Evolutionary conservation across 2,329 filamentous ascomycete species (phyloP), one percentile per base, ranked within the genome.

Genomic region (Dactylellina sp.): DNA sequence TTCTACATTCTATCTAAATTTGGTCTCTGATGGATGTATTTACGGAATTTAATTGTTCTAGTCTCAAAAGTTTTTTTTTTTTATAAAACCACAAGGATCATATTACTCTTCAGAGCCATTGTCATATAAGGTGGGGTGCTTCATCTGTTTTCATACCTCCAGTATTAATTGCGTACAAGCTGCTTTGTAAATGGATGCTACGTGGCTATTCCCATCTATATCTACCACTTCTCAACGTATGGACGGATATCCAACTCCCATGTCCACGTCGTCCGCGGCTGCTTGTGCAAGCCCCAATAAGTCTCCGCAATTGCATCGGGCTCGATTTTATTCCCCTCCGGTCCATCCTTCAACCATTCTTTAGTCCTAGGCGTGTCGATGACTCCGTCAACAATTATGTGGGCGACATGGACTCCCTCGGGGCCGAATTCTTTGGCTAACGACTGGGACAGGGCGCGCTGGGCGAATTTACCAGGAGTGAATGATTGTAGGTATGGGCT

Each of bases 351-450:
- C 63, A 85, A 79, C 81, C 82, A 89, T 39, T 84, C 85, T 80
- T 88, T 89, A 0, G 88, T 90, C 75, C 86, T 84, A 0, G 91
- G 90, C 61, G 91, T 93, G 80, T 96, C 90, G 80, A 97, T 96
- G 0, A 91, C 86, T 0, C 92, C 93, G 79, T 97, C 93, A 62
- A 96, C 89, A 72, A 96, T 88, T 3, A 89, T 88, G 81, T 96
- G 91, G 0, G 89, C 87, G 0, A 96, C 89, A 80, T 97, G 93
- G 1, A 97, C 86, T 1, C 93, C 93, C 80, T 91, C 84, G 0
- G 93, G 92, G 0, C 90, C 91, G 80, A 95, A 97, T 80, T 97
- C 93, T 65, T 90, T 86, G 0, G 92, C 91, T 24, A 96, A 84
- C 35, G 87, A 90, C 81, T 94, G 91, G 0, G 86, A 85, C 56